Percentiles rank a stretch among this genome's conserved stretches.
phyloP scores from a whole-genome alignment of 768 basidiomycete genomes.

The Termitomyces sp. region DNA sequence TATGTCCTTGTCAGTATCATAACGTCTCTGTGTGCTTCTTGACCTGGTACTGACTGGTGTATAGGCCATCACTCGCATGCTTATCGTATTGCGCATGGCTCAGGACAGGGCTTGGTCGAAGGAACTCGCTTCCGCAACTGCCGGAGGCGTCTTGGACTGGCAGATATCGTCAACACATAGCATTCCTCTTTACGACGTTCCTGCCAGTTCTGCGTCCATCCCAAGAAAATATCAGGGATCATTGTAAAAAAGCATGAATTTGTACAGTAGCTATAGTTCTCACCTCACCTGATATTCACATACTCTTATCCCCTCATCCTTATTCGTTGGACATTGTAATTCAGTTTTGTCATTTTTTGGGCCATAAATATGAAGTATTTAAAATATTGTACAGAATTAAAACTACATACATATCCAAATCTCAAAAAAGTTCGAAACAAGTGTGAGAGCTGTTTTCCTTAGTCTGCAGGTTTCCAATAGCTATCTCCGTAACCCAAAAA shows the following conservation, averaged over 20 bases:
- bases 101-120: constrained; percentile 34
- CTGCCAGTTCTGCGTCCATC: constrained; percentile 13
- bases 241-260: constrained; percentile 4
- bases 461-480: neutral
- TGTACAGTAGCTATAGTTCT: constrained; percentile 7
- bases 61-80: constrained; percentile 29
- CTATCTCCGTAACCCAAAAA: neutral
- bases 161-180: constrained; percentile 32
- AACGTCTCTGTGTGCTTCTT: neutral
- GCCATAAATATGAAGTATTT: neutral
- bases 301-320: too few relatives aligned
- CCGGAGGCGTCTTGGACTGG: constrained; percentile 32
- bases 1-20: constrained; percentile 15
- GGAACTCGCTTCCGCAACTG: constrained; percentile 27
- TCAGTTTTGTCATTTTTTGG: neutral
- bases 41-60: neutral
- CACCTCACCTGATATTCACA: neutral
- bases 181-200: constrained; percentile 21
- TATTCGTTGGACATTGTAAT: neutral
- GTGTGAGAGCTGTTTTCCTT: neutral
- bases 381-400: neutral
- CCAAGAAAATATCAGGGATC: constrained; percentile 14
- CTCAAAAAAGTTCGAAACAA: neutral
- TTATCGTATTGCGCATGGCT: constrained; percentile 35
- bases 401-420: too few relatives aligned